Evolutionary conservation across 2,329 filamentous ascomycete species (phyloP), one percentile per base, ranked within the genome.

Genomic region (Hymenoscyphus salicellus): DNA sequence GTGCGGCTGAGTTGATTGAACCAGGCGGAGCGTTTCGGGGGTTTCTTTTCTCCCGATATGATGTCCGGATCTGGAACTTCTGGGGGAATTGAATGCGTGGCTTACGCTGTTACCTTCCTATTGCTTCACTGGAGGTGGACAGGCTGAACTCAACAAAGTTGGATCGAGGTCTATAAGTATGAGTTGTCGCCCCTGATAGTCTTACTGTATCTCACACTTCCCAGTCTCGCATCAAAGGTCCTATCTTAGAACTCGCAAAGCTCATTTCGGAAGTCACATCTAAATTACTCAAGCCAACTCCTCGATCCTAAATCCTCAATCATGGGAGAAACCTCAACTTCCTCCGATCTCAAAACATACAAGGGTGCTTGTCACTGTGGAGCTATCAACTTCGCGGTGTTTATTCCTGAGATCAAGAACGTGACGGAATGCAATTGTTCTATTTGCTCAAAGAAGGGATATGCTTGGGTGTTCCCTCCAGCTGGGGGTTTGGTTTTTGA

Each of bases 351-450:
- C 55, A 70, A 71, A 58, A 69, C 64, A 26, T 74, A 86, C 74
- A 78, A 83, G 26, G 84, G 83, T 73, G 86, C 83, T 74, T 87
- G 84, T 77, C 84, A 86, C 73, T 87, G 84, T 73, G 80, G 78
- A 5, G 78, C 79, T 46, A 84, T 83, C 68, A 77, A 84, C 67
- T 87, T 81, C 72, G 82, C 83, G 71, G 71, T 79, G 62, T 73
- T 77, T 2, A 56, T 86, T 14, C 84, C 86, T 26, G 84, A 89
- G 72, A 80, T 90, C 66, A 85, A 84, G 70, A 75, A 79, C 4
- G 81, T 80, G 5, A 73, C 76, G 4, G 80, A 84, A 71, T 89
- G 89, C 77, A 87, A 88, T 75, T 91, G 89, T 77, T 89, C 86
- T 76, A 84, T 89, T 68, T 89, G 89, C 73, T 71, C 68, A 70